A percentile compares a stretch with the other conserved stretches of the same genome.
Evolutionary conservation across 495 filamentous ascomycete species (phyloP).

Genomic region (Penicillium herquei): DNA sequence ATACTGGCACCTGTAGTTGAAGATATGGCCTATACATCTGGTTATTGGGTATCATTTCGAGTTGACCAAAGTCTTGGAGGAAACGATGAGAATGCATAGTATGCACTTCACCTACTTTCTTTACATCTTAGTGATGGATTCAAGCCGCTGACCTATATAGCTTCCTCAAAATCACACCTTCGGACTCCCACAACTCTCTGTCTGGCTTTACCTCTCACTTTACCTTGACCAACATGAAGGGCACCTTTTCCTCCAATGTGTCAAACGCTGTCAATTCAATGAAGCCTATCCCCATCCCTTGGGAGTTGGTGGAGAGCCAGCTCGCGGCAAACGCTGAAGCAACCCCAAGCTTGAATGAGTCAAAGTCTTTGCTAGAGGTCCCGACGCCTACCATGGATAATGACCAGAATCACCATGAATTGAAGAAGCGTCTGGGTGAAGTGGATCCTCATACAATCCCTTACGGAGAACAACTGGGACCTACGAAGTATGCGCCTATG

Average conservation of each 20-base stretch:
- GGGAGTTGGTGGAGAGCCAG: not conserved
- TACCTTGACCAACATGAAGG: slow-evolving; percentile 65
- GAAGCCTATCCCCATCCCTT: slow-evolving; percentile 36
- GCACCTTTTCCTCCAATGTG: slow-evolving; percentile 52
- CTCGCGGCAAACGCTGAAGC: slow-evolving; percentile 9
- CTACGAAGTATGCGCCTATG: slow-evolving; percentile 71
- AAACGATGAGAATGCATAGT: slow-evolving; percentile 62
- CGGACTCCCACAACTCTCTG: slow-evolving; percentile 39
- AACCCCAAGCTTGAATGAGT: slow-evolving; percentile 9
- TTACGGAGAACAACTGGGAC: slow-evolving; percentile 62
- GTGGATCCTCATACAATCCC: slow-evolving; percentile 47
- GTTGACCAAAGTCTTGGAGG: slow-evolving; percentile 49
- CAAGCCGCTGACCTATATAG: slow-evolving; percentile 33
- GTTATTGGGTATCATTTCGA: slow-evolving; percentile 51
- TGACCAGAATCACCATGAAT: slow-evolving; percentile 19
- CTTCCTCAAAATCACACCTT: slow-evolving; percentile 63
- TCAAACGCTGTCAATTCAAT: slow-evolving; percentile 40
- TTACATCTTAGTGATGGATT: not conserved
- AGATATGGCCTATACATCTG: slow-evolving; percentile 42
- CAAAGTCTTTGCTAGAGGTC: slow-evolving; percentile 10
- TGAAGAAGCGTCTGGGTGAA: slow-evolving; percentile 31
- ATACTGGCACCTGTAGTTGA: slow-evolving; percentile 41
- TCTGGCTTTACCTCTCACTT: slow-evolving; percentile 65
- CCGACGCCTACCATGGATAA: slow-evolving; percentile 11
- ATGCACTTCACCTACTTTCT: slow-evolving; percentile 17